Conservation (phyloP, 2,329 filamentous ascomycete species). For the Tympanopsis confertula region DNA sequence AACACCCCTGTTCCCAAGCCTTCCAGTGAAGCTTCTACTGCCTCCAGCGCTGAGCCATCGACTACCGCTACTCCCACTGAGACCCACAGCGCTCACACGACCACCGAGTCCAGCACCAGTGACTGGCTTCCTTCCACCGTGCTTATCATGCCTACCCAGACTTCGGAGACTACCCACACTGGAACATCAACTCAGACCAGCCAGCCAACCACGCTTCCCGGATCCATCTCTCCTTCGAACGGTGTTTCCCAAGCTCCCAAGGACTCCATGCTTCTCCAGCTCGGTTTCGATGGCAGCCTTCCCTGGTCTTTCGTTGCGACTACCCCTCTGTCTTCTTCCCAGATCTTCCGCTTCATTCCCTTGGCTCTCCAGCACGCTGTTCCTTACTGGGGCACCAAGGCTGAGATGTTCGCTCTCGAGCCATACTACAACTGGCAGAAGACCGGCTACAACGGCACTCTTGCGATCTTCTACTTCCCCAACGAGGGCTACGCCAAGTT, state of each 20-base stretch:
- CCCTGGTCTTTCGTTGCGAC: neutral
- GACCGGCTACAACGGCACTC: conserved; percentile 52
- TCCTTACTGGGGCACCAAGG: conserved; percentile 20
- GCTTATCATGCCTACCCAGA: neutral
- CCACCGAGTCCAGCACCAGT: neutral
- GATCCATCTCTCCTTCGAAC: neutral
- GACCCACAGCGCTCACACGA: no score
- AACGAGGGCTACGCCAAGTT: conserved; percentile 44
- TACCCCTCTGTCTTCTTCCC: neutral
- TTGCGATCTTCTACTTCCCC: conserved; percentile 55
- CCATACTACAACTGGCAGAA: conserved; percentile 46
- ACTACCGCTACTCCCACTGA: neutral
- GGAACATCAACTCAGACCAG: neutral
- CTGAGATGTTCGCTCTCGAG: conserved; percentile 46
- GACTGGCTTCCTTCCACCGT: neutral
- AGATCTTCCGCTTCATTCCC: neutral
- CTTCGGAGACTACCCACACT: neutral
- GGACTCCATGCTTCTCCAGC: neutral
- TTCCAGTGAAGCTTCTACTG: neutral
- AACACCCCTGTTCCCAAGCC: neutral
- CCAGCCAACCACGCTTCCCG: neutral
- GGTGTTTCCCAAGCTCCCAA: neutral
- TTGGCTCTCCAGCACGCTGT: conserved; percentile 24
- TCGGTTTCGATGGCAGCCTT: neutral
- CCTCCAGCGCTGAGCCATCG: neutral